Percentiles rank a stretch among this genome's conserved stretches.
These are phyloP conservation scores for Eutreptiella sp. DNA, from an alignment of 208 protist genomes.

Conservation along the genomic window DNA sequence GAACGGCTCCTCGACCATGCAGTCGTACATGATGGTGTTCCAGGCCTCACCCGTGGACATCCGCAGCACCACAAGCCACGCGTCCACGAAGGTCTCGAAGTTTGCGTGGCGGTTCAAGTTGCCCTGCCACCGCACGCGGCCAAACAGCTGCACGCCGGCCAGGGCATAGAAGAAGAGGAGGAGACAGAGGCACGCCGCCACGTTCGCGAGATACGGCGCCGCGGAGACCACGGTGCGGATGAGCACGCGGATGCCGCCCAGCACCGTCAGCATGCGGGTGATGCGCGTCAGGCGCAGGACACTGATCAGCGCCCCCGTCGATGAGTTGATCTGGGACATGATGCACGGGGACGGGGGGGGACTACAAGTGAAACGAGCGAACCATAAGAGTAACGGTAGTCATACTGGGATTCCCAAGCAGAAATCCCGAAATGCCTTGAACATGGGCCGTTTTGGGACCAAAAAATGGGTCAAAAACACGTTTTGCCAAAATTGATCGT, in stretches of 20 bases:
- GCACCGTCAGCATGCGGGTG: constrained; percentile 9
- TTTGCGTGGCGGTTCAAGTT: constrained; percentile 29
- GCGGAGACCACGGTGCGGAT: constrained; percentile 28
- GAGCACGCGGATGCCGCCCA: constrained; percentile 7
- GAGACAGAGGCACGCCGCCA: constrained; percentile 12
- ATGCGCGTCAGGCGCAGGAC: constrained; percentile 26
- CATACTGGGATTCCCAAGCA: no score
- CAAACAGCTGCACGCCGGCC: constrained; percentile 33
- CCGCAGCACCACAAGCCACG: constrained; percentile 20
- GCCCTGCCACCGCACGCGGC: constrained; percentile 4
- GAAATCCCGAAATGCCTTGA: no score
- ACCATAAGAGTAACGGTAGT: no score
- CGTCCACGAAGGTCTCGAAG: constrained; percentile 15
- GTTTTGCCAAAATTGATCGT: no score
- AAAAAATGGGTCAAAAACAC: no score
- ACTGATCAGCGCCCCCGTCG: constrained; percentile 18
- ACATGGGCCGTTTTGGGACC: no score
- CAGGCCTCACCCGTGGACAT: constrained; percentile 33
- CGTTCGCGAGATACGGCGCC: constrained; percentile 18
- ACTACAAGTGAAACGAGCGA: no score
- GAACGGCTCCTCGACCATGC: background rate
- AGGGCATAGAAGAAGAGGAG: constrained; percentile 35
- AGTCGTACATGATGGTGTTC: constrained; percentile 34
- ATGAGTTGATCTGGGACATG: no score
- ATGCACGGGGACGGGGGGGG: no score